Evolutionary conservation across 1,284 basidiomycete genomes (phyloP).

Genomic region (Stygiomarasmius scandens): DNA sequence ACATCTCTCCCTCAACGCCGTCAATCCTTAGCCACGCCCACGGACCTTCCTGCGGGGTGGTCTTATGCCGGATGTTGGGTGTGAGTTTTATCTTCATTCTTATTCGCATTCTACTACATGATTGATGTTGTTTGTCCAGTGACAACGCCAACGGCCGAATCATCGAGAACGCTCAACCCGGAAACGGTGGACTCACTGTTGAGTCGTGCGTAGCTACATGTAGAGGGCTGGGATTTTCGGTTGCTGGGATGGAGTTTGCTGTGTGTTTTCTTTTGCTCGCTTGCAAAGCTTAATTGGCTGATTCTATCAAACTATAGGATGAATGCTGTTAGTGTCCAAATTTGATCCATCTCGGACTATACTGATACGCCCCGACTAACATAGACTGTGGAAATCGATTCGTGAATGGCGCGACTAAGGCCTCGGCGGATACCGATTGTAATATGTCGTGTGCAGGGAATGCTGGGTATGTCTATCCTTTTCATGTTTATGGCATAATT

Average conservation of each 20-base stretch:
- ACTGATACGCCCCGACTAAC: no score
- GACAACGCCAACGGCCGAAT: constrained; percentile 57
- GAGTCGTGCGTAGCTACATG: constrained; percentile 51
- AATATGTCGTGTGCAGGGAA: constrained; percentile 70
- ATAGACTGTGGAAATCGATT: constrained; percentile 66
- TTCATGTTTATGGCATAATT: no score
- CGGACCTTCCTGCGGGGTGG: constrained; percentile 52
- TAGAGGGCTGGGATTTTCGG: constrained; percentile 40
- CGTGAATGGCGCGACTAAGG: constrained; percentile 57
- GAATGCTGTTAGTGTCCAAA: constrained; percentile 56
- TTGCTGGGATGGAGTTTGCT: constrained; percentile 49
- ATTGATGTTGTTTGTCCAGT: constrained; percentile 25
- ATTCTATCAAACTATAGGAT: constrained; percentile 21
- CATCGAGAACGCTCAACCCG: constrained; percentile 36
- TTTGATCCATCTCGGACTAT: no score
- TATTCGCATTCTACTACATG: neutral
- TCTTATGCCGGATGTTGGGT: constrained; percentile 57
- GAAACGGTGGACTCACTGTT: constrained; percentile 40
- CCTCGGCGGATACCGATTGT: constrained; percentile 50
- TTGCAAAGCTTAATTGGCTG: neutral
- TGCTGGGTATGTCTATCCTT: constrained; percentile 46
- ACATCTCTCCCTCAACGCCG: no score
- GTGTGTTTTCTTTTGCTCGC: constrained; percentile 25
- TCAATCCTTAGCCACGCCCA: no score
- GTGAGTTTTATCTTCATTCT: constrained; percentile 38